Base-by-base conservation (phyloP, 1,139 yeast species). In the Lodderomyces elongisporus region DNA sequence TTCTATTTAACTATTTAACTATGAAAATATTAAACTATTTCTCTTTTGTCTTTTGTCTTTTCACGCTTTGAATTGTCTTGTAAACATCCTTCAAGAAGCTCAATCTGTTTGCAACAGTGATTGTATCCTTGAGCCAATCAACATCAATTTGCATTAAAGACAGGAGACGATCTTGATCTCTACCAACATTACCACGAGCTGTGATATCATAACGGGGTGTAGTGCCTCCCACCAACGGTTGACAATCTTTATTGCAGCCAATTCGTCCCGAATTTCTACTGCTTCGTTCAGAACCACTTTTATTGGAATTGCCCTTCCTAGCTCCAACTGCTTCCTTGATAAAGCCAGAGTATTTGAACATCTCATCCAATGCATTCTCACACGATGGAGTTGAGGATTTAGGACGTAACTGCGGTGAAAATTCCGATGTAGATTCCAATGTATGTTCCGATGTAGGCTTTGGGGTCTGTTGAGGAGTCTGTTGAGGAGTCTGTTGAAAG, bases 21-120 rank as follows among this genome's bases (percentile, higher is more conserved):
- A n/a, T n/a, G n/a, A n/a, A n/a, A n/a, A n/a, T n/a, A n/a, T n/a
- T n/a, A n/a, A n/a, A n/a, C n/a, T n/a, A n/a, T n/a, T n/a, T n/a
- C 7, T 20, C 10, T 20, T 20, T 20, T 20, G 7, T 10, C 22
- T 20, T 20, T 20, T 20, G 22, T 20, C 10, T 51, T 35, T 58
- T 54, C 29, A 55, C 39, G 9, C 42, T 30, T 31, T 51, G 60
- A 8, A 61, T 49, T 2, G 61, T 40, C 30, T 48, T 50, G 38
- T 57, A 60, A 1, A 55, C 47, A 32, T 62, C 67, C 34, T 55
- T 52, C 28, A 64, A 45, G 17, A 60, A 48, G 37, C 51, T 54
- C 16, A 64, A 43, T 32, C 62, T 41, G 32, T 56, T 58, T 30
- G 57, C 47, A 5, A 63, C 54, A 24, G 45, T 46, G 30, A 49